These are phyloP conservation scores for Phialocephala sp. DNA, from an alignment of 2,329 filamentous ascomycete species.

Conservation along the genomic window DNA sequence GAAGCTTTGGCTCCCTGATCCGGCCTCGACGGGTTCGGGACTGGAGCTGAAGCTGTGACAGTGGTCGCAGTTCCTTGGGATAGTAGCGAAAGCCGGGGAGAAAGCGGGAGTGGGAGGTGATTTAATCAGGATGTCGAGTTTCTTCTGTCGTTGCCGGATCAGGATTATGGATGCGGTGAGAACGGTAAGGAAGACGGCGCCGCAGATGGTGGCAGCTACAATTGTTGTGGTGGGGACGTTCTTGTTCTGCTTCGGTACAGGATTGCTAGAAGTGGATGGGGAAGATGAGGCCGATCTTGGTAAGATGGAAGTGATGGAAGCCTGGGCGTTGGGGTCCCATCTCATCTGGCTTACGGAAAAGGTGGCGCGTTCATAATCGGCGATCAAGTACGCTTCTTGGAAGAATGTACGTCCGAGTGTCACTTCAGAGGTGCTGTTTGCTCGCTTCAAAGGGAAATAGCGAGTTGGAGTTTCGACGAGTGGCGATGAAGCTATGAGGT, in stretches of 20 bases:
- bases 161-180: background rate
- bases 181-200: background rate
- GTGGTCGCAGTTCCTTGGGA: background rate
- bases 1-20: background rate
- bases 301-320: slow-evolving; percentile 32
- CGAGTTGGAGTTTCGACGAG: slow-evolving; percentile 35
- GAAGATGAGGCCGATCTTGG: slow-evolving; percentile 10
- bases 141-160: slow-evolving; percentile 2
- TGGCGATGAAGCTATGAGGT: slow-evolving; percentile 45
- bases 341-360: slow-evolving; percentile 47
- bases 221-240: slow-evolving; percentile 6
- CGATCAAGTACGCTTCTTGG: slow-evolving; percentile 46
- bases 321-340: slow-evolving; percentile 30
- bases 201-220: slow-evolving; percentile 8
- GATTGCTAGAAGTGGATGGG: background rate
- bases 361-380: slow-evolving; percentile 48
- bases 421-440: slow-evolving; percentile 43
- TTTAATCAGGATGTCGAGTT: background rate
- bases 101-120: background rate
- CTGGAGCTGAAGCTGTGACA: background rate
- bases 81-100: background rate
- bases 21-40: background rate
- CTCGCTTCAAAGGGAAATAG: slow-evolving; percentile 49
- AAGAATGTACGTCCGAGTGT: slow-evolving; percentile 49
- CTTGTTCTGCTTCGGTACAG: slow-evolving; percentile 5